These are phyloP conservation scores for Amanita rubescens DNA, from an alignment of 768 basidiomycete genomes.

Conservation along the genomic window DNA sequence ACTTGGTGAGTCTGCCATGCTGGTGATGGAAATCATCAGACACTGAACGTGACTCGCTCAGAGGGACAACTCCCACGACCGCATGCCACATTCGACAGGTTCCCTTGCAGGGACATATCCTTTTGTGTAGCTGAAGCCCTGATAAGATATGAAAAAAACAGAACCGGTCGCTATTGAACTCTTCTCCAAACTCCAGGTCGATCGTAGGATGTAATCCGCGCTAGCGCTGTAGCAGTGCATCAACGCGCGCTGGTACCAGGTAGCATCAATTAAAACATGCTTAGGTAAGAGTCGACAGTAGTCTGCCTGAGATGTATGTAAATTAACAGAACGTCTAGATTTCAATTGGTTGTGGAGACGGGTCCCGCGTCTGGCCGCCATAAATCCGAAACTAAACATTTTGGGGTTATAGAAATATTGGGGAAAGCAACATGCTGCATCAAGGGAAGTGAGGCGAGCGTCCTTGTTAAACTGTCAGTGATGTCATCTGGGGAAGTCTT, in stretches of 20 bases:
- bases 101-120: not conserved
- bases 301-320: too few species aligned
- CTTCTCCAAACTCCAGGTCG: too few species aligned
- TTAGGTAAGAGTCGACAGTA: not conserved
- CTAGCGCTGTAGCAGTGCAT: not conserved
- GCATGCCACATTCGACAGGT: too few species aligned
- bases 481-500: not conserved
- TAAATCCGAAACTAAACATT: not conserved
- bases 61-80: too few species aligned
- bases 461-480: not conserved
- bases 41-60: too few species aligned
- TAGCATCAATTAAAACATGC: not conserved
- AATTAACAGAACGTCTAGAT: too few species aligned
- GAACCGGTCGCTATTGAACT: not conserved
- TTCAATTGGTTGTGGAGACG: not conserved
- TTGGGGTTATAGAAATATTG: not conserved
- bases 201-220: too few species aligned
- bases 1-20: too few species aligned
- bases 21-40: too few species aligned
- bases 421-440: not conserved
- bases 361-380: too few species aligned
- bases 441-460: not conserved
- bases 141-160: not conserved
- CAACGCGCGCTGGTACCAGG: too few species aligned
- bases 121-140: not conserved